A percentile compares a stretch with the other conserved stretches of the same genome.
Conservation (phyloP, 208 protist species). For the Trichomonas tenax region DNA sequence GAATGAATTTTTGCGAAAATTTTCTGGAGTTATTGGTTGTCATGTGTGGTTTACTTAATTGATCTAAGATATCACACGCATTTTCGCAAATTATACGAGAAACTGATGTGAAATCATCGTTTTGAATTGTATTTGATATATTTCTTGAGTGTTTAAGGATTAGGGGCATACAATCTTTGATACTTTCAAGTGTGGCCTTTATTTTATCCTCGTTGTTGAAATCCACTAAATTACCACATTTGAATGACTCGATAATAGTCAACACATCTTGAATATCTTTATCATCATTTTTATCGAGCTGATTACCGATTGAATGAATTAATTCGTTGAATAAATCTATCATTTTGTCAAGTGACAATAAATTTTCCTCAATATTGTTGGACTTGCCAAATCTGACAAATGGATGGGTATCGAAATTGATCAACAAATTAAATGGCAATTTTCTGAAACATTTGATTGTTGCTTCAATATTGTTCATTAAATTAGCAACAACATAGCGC, state of each 20-base stretch:
- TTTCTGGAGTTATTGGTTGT: neutral
- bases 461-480: neutral
- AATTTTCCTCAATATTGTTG: neutral
- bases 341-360: neutral
- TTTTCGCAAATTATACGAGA: neutral
- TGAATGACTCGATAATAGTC: neutral
- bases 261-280: neutral
- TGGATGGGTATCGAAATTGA: neutral
- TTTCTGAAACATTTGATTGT: neutral
- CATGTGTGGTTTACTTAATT: neutral
- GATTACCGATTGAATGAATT: neutral
- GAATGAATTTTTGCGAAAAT: neutral
- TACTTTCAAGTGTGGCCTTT: neutral
- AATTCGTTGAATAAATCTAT: neutral
- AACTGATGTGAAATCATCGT: neutral
- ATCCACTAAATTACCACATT: neutral
- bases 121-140: neutral
- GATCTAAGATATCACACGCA: neutral
- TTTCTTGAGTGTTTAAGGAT: neutral
- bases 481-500: too few species aligned
- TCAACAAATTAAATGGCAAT: neutral
- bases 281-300: neutral
- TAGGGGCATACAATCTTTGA: neutral
- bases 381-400: neutral
- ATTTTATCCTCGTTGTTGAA: neutral